Evolutionary conservation across 202 grass and related monocot genomes (phyloP), one percentile per base, ranked within the genome.

Genomic region (Alloteropsis angusta): DNA sequence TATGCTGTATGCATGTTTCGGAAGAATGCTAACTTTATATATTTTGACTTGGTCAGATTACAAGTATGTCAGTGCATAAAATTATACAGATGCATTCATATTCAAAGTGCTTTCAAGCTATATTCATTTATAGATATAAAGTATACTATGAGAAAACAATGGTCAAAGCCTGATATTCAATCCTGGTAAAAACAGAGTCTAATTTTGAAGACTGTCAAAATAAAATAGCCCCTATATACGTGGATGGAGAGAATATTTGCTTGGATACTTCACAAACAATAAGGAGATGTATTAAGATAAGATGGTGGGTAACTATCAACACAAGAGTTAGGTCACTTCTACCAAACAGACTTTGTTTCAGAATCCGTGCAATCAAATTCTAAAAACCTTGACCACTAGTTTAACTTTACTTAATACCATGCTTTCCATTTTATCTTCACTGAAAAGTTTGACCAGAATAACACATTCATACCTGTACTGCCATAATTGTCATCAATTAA

Each of bases 401-500:
- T 38, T 37, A 68, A 79, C 54, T 73, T 67, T 67, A 15, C 23
- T 62, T 38, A 44, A 54, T 45, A 55, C 9, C 30, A 66, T 68
- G 62, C 35, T 50, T 79, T 53, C 9, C 22, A 21, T 45, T 54
- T 25, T 22, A 74, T 53, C 43, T 83, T 25, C 49, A 83, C 7
- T 32, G 39, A 43, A 82, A 15, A 82, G 16, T 32, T 68, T 57
- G 39, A 17, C 19, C 19, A 78, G 38, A 80, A 60, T 10, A 28
- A 21, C 16, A 65, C 36, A 79, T 75, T 35, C 88, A 57, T 90
- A 97, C 96, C 96, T 93, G 73, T 53, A 82, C 70, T 86, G 65
- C 41, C 74, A 84, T 76, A 77, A 80, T 95, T 89, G 63, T 92
- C 94, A 25, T 87, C 90, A 80, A 95, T 75, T 75, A 91, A 77